Conservation (phyloP, 2,329 filamentous ascomycete species). For the Penicillium brasilianum region DNA sequence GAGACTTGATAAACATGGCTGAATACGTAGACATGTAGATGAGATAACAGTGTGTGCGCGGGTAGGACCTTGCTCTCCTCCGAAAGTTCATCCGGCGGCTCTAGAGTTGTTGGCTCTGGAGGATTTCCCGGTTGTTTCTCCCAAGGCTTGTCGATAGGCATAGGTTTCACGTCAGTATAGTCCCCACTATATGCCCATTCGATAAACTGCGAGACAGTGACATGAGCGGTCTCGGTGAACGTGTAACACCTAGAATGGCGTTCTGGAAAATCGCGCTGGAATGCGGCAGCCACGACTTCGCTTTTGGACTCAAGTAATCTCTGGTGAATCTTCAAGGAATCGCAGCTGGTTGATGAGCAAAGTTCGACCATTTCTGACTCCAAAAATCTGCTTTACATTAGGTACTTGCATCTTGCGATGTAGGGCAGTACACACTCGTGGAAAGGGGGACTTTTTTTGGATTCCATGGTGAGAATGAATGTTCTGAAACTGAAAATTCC, state of each 20-base stretch:
- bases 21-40: conserved; percentile 18
- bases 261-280: neutral
- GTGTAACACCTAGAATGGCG: neutral
- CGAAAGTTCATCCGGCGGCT: neutral
- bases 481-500: neutral
- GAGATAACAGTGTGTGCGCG: conserved; percentile 9
- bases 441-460: conserved; percentile 1
- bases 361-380: conserved; percentile 8
- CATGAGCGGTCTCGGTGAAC: conserved; percentile 9
- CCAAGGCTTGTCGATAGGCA: neutral
- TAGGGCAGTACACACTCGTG: neutral
- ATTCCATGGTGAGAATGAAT: neutral
- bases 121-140: neutral
- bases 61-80: conserved; percentile 2
- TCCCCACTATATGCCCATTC: conserved; percentile 18
- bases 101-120: neutral
- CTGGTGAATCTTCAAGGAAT: conserved; percentile 21
- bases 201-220: conserved; percentile 13
- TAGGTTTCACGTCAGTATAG: conserved; percentile 3
- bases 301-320: conserved; percentile 13
- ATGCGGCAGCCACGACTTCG: neutral
- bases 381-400: conserved; percentile 7
- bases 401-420: conserved; percentile 2
- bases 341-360: conserved; percentile 19
- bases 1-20: conserved; percentile 12